Evolutionary conservation across 768 basidiomycete genomes (phyloP).

Genomic region (Austroboletus eburneus): DNA sequence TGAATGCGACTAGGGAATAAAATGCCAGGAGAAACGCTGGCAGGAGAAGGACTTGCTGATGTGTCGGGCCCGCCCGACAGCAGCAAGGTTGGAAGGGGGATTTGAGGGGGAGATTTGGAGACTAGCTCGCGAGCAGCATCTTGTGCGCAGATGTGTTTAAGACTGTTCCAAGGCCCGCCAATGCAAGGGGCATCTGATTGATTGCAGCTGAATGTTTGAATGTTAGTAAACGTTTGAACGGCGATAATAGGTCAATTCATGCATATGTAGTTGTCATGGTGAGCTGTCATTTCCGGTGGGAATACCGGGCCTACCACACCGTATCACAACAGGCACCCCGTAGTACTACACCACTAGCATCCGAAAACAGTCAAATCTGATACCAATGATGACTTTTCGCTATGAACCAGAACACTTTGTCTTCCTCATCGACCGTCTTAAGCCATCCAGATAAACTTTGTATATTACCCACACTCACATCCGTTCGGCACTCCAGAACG

Average conservation of each 20-base stretch:
- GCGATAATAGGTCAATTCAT: too few species aligned
- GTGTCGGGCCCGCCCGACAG: slow-evolving; percentile 35
- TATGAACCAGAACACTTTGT: slow-evolving; percentile 56
- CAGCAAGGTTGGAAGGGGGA: too few species aligned
- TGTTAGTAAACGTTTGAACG: too few species aligned
- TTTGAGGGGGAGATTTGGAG: too few species aligned
- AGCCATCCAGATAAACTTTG: slow-evolving; percentile 23
- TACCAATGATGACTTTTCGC: slow-evolving; percentile 61
- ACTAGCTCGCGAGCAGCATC: too few species aligned
- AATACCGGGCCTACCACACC: too few species aligned
- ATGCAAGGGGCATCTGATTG: too few species aligned
- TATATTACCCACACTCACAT: slow-evolving; percentile 1
- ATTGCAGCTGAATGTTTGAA: too few species aligned
- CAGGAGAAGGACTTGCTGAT: slow-evolving; percentile 15
- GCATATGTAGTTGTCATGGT: slow-evolving; percentile 7
- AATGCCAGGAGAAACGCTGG: slow-evolving; percentile 1
- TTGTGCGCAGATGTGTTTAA: too few species aligned
- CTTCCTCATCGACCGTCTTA: slow-evolving; percentile 45
- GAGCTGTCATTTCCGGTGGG: background rate
- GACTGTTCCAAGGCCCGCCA: too few species aligned
- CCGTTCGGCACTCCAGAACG: slow-evolving; percentile 34
- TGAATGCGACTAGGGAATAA: slow-evolving; percentile 27
- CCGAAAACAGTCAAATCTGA: slow-evolving; percentile 37
- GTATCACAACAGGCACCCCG: too few species aligned
- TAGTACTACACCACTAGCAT: too few species aligned